Evolutionary conservation across 1,284 basidiomycete genomes (phyloP), one percentile per base, ranked within the genome.

Genomic region (Vanrija pseudolonga): DNA sequence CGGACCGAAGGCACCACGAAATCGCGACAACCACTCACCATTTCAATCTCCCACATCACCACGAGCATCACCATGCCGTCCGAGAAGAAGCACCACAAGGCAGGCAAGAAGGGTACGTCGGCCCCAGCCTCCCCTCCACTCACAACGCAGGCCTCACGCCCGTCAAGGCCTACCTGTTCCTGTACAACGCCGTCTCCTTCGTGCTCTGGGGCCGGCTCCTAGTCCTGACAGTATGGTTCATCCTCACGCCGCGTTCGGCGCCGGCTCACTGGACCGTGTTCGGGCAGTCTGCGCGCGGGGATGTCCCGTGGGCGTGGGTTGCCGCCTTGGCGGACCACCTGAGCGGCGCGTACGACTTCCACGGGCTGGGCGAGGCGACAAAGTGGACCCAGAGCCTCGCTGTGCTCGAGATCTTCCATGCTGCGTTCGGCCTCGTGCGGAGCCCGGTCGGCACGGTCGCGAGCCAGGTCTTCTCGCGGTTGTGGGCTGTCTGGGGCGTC

Each of bases 401-500:
- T 1, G 65, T 85, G 1, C 77, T 96, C 43, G 93, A 97, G 73
- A 82, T 95, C 23, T 60, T 89, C 1, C 96, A 99, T 71, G 85
- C 87, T 39, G 76, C 86, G 8, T 65, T 92, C 8, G 87, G 92
- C 0, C 85, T 85, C 79, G 96, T 98, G n/a, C 79, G 87, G 47
- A 88, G 86, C 53, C 86, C 90, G 3, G 75, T 93, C n/a, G 80
- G 78, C 7, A 96, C 94, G 0, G 91, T 91, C 1, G 77, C 80
- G 2, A 83, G 87, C 67, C 95, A 99, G 78, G 93, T 99, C 45
- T 82, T 85, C 0, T 92, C 89, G 61, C 80, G 95, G 41, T 78
- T 98, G 14, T 87, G 87, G 73, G 80, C 94, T 50, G 86, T 98
- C 0, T 98, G 92, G 92, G 89, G 84, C 11, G 81, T 93, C 50